Base-by-base conservation (phyloP, 2,329 filamentous ascomycete species). In the Paecilomyces fulvus region DNA sequence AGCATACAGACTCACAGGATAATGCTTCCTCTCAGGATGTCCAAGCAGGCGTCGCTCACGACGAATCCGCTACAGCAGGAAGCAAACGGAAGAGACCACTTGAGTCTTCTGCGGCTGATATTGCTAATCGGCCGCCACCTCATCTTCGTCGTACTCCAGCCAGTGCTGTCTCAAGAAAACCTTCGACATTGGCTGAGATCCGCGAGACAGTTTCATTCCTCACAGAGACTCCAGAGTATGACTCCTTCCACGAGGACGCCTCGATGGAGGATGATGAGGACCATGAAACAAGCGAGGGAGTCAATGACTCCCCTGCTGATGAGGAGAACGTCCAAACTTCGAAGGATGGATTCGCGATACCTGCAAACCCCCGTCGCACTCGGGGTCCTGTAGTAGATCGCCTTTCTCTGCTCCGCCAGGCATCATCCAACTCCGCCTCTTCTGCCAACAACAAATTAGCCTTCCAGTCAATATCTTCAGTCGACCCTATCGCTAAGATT, bases 191-290 rank as follows among this genome's bases (percentile, higher is more conserved):
- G 9, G 84, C 85, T 28, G 90, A 96, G 66, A 88, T 96, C 60
- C 85, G 90, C 56, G 84, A 92, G 69, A 90, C 89, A 0, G 77
- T 96, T 6, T 95, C 89, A 3, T 89, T 87, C 70, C 80, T 96
- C 9, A 85, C 96, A 14, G 91, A 95, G 53, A 81, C 83, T 43
- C 78, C 78, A n/a, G 73, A 79, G 50, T 78, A 76, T 51, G 78
- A 79, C 28, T 81, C 79, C n/a, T 78, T 78, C 58, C 79, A 80
- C 2, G 79, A 78, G 43, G 80, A 82, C 48, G 77, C 77, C 7
- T 78, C 76, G 2, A 53, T 71, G 9, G 78, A 81, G n/a, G 77
- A 80, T 37, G 73, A 73, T 55, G 76, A 81, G 61, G 25, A 28
- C 25, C 82, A 84, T 59, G 80, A 84, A 3, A 43, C 14, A 9